These are phyloP conservation scores for Fallopia convolvulus DNA, from an alignment of 148 eudicot genomes.

Conservation along the genomic window DNA sequence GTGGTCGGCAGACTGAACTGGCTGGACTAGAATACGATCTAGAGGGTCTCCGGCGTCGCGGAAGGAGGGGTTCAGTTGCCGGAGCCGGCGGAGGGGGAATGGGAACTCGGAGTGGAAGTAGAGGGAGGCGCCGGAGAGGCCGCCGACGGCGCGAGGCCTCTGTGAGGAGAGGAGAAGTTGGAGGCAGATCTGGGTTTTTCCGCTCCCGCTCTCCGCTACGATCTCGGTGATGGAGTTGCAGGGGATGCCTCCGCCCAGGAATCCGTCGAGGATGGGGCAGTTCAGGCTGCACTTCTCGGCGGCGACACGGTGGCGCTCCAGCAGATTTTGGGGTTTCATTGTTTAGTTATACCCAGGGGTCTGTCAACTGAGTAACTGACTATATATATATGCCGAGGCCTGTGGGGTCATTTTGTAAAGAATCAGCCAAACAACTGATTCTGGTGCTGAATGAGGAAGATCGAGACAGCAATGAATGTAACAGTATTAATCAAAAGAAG, in stretches of 20 bases:
- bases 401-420: no score
- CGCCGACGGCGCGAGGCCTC: slow-evolving; percentile 52
- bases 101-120: slow-evolving; percentile 77
- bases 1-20: slow-evolving; percentile 46
- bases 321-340: slow-evolving; percentile 53
- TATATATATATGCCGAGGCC: no score
- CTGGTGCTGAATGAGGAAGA: no score
- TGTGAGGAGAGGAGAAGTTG: slow-evolving; percentile 86
- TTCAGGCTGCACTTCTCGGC: slow-evolving; percentile 41
- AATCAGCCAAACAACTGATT: no score
- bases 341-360: no score
- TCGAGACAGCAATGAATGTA: no score
- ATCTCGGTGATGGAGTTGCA: slow-evolving; percentile 67
- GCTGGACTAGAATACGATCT: slow-evolving; percentile 32
- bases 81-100: slow-evolving; percentile 72
- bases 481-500: no score
- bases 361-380: no score
- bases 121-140: slow-evolving; percentile 52
- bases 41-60: slow-evolving; percentile 32
- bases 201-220: slow-evolving; percentile 72
- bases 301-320: slow-evolving; percentile 22
- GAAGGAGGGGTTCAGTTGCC: slow-evolving; percentile 41
- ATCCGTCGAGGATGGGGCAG: slow-evolving; percentile 55
- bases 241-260: slow-evolving; percentile 76
- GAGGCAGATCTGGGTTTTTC: slow-evolving; percentile 83